Conservation (phyloP, 768 basidiomycete species). For the Strobilomyces dryophilus region DNA sequence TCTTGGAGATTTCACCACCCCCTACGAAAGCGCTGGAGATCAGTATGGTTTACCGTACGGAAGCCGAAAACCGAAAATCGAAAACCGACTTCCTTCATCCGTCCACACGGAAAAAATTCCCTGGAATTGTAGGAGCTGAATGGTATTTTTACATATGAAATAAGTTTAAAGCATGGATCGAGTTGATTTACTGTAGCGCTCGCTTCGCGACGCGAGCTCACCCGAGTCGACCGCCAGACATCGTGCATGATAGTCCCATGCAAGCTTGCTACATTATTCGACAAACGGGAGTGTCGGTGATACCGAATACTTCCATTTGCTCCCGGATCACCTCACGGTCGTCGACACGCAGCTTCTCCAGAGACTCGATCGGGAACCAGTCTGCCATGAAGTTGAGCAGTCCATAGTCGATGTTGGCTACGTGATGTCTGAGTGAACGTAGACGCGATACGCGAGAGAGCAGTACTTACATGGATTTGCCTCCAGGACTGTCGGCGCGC, state of each 20-base stretch:
- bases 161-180: background rate
- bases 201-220: background rate
- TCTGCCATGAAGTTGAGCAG: slow-evolving; percentile 83
- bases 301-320: slow-evolving; percentile 59
- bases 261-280: slow-evolving; percentile 33
- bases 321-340: slow-evolving; percentile 71
- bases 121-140: no score
- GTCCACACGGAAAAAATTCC: no score
- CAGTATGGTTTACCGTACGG: no score
- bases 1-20: no score
- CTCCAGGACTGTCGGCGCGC: slow-evolving; percentile 67
- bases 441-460: background rate
- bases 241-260: background rate
- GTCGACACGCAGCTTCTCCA: slow-evolving; percentile 68
- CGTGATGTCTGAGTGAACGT: background rate
- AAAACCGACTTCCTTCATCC: no score
- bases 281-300: slow-evolving; percentile 36
- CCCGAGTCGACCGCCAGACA: background rate
- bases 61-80: no score
- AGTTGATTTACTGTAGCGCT: background rate
- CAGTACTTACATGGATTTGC: slow-evolving; percentile 68
- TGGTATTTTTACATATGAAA: background rate
- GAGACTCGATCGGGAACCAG: slow-evolving; percentile 88
- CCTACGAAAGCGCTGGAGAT: no score
- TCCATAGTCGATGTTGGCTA: slow-evolving; percentile 78